phyloP scores from a whole-genome alignment of 257 asterid species.

The Jaltomata sinuosa region DNA sequence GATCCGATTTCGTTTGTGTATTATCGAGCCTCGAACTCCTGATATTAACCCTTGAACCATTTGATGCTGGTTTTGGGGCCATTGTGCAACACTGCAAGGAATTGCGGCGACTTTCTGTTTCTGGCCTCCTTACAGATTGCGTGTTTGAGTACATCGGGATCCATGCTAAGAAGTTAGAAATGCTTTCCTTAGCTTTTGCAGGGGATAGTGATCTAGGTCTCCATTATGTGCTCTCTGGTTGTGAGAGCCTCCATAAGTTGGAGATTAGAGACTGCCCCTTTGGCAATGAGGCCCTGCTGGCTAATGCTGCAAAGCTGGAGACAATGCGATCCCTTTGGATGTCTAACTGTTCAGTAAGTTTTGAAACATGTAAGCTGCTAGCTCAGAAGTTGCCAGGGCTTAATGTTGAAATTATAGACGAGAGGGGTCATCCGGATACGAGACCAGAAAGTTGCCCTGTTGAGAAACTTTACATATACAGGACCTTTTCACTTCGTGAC shows the following conservation, averaged over 20 bases:
- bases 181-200: conserved; percentile 14
- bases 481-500: conserved; percentile 18
- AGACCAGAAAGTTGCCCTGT: conserved; percentile 17
- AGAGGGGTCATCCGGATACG: conserved; percentile 7
- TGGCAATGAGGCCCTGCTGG: conserved; percentile 11
- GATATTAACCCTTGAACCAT: not conserved
- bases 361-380: conserved; percentile 10
- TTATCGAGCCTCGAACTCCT: not conserved
- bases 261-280: conserved; percentile 9
- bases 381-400: conserved; percentile 15
- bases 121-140: conserved; percentile 7
- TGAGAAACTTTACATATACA: too few species aligned
- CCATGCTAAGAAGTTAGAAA: conserved; percentile 13
- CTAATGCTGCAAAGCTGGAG: conserved; percentile 10
- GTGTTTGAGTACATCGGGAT: conserved; percentile 10
- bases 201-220: not conserved
- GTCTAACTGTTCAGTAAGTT: conserved; percentile 17
- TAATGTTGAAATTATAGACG: conserved; percentile 10
- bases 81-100: conserved; percentile 1
- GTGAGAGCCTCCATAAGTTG: not conserved
- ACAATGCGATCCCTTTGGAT: conserved; percentile 14
- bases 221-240: not conserved
- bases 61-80: conserved; percentile 2
- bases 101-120: conserved; percentile 1
- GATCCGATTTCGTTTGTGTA: not conserved